These are phyloP conservation scores for Pisolithus marmoratus DNA, from an alignment of 768 basidiomycete genomes.

Conservation along the genomic window DNA sequence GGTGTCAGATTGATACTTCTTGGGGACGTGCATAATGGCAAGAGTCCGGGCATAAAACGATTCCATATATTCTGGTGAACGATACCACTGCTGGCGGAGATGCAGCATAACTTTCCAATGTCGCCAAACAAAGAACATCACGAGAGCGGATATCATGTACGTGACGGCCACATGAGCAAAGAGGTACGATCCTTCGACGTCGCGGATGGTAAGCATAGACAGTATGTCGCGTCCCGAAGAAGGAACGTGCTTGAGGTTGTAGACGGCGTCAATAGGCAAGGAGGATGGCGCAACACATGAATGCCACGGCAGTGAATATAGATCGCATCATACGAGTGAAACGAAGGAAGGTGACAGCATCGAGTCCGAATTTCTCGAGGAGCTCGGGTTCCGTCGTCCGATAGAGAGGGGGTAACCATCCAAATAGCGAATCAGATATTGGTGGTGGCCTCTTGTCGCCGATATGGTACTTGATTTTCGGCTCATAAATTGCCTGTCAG, in stretches of 20 bases:
- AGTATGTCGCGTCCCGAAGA: slow-evolving; percentile 51
- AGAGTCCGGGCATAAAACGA: slow-evolving; percentile 94
- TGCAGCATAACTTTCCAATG: slow-evolving; percentile 77
- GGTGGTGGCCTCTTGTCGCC: slow-evolving; percentile 73
- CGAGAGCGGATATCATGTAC: slow-evolving; percentile 73
- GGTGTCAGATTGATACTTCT: slow-evolving; percentile 77
- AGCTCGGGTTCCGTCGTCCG: slow-evolving; percentile 86
- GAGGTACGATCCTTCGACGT: slow-evolving; percentile 64
- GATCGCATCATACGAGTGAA: slow-evolving; percentile 82
- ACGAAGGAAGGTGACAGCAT: slow-evolving; percentile 88
- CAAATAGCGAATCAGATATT: slow-evolving; percentile 76
- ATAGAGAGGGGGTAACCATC: slow-evolving; percentile 86
- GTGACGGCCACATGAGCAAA: slow-evolving; percentile 82
- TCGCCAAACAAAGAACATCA: slow-evolving; percentile 64
- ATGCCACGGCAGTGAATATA: slow-evolving; percentile 60
- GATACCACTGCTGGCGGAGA: slow-evolving; percentile 84
- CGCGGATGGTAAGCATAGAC: slow-evolving; percentile 81
- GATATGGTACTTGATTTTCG: slow-evolving; percentile 87
- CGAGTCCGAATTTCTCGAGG: slow-evolving; percentile 82
- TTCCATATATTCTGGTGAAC: slow-evolving; percentile 79
- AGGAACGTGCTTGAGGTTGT: slow-evolving; percentile 67
- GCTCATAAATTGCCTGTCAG: slow-evolving; percentile 78
- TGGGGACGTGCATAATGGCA: slow-evolving; percentile 72
- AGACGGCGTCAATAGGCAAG: slow-evolving; percentile 83
- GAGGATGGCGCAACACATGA: slow-evolving; percentile 64